Base-by-base conservation (phyloP, 2,329 filamentous ascomycete genomes). In the Bipolaris cookei region DNA sequence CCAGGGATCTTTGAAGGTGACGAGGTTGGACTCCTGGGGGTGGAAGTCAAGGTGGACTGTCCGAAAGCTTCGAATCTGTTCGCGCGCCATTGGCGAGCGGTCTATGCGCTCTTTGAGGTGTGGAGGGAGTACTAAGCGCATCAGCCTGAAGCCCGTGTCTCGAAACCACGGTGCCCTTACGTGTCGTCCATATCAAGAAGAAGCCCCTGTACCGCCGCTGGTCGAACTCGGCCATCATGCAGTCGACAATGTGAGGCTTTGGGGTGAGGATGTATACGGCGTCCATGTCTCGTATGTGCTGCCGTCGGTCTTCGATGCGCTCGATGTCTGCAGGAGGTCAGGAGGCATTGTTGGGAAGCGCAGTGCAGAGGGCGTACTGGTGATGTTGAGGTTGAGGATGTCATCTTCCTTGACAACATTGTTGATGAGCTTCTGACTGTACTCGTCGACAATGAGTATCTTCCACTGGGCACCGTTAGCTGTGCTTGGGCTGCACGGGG, bases 361-460 rank as follows among this genome's bases (percentile, higher is more conserved):
- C 42, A 46, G 8, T 42, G 25, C 42, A 13, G 42, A 41, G 25
- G 49, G 69, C 88, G 75, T 84, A 97, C 93, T 97, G 66, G 93
- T 94, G 78, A 99, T 91, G 76, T 97, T 97, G 79, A 92, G 88
- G 76, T 96, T 96, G 79, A 99, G 89, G 66, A 99, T 96, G 72
- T 97, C 92, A 86, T 99, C 94, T 81, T 97, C 90, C 71, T 92
- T 94, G 75, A 94, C 86, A 44, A 91, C 90, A 82, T 94, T 96
- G 79, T 96, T 89, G 69, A 99, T 84, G 68, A 99, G 85, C 77
- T 90, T 93, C 76, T 89, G 88, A 75, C 91, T 93, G 54, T 82
- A 84, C 66, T 91, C 88, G 79, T 99, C 95, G 70, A 97, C 83
- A 51, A 99, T 89, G 67, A 99, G 82, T 66, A 97, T 91, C 86